Conservation (phyloP, 2,329 filamentous ascomycete genomes). For the Sphaerulina vaccinii region DNA sequence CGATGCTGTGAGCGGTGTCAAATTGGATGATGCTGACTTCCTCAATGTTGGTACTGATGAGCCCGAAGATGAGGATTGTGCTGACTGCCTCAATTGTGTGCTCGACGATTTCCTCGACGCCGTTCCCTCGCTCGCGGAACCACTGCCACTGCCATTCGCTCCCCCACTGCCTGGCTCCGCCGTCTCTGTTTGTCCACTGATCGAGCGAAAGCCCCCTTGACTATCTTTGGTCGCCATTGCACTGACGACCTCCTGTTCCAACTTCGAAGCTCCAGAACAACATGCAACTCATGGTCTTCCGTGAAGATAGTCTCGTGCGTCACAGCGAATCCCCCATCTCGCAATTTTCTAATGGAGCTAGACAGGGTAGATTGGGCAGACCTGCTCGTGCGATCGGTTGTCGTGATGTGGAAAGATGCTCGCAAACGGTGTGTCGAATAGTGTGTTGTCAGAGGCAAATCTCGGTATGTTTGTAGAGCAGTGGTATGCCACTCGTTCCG, state of each 20-base stretch:
- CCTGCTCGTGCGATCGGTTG: neutral
- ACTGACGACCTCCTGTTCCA: neutral
- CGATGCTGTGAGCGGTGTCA: slow-evolving; percentile 32
- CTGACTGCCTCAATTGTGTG: slow-evolving; percentile 12
- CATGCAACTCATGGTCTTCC: slow-evolving; percentile 6
- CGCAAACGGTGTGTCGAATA: neutral
- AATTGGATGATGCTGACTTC: slow-evolving; percentile 33
- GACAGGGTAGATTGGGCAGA: neutral
- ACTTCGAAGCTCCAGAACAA: neutral
- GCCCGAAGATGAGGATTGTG: slow-evolving; percentile 12
- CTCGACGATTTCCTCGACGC: slow-evolving; percentile 19
- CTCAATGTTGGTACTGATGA: slow-evolving; percentile 24
- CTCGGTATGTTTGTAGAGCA: neutral
- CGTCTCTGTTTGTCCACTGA: slow-evolving; percentile 39
- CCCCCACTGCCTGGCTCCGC: slow-evolving; percentile 36
- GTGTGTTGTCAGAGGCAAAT: neutral
- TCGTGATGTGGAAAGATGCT: neutral
- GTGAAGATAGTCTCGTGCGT: slow-evolving; percentile 4
- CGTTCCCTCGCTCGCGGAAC: slow-evolving; percentile 9
- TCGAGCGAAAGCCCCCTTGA: slow-evolving; percentile 37
- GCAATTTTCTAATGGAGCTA: no score
- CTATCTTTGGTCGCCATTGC: slow-evolving; percentile 36
- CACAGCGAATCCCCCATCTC: slow-evolving; percentile 9
- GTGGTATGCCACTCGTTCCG: neutral
- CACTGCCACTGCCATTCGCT: slow-evolving; percentile 12